A percentile compares a stretch with the other conserved stretches of the same genome.
phyloP scores from a whole-genome alignment of 2,329 filamentous ascomycete genomes.

The Penicillium freii region DNA sequence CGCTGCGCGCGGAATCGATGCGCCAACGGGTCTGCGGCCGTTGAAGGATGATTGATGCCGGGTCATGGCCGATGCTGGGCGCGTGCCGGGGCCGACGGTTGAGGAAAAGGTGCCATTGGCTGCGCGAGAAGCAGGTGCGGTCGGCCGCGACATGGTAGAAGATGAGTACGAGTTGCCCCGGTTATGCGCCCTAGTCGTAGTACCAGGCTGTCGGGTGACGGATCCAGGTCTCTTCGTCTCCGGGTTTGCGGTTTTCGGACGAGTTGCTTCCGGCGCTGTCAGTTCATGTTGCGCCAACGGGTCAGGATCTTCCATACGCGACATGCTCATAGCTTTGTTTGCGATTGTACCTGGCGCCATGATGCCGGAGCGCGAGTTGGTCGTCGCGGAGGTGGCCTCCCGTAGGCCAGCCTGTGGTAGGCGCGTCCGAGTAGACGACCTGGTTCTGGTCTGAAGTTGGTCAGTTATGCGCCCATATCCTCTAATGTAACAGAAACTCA shows the following conservation, averaged over 20 bases:
- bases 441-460: conserved; percentile 27
- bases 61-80: conserved; percentile 46
- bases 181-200: conserved; percentile 46
- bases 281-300: conserved; percentile 5
- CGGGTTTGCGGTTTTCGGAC: conserved; percentile 50
- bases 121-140: conserved; percentile 46
- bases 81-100: conserved; percentile 55
- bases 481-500: not conserved
- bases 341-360: conserved; percentile 43
- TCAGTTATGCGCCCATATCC: not conserved
- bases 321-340: conserved; percentile 51
- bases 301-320: conserved; percentile 25
- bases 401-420: conserved; percentile 41
- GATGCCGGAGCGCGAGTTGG: conserved; percentile 53
- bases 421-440: conserved; percentile 28
- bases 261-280: conserved; percentile 47
- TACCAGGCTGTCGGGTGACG: conserved; percentile 32
- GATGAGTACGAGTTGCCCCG: conserved; percentile 36
- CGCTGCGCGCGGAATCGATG: conserved; percentile 42
- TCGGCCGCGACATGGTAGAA: conserved; percentile 37
- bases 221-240: conserved; percentile 39
- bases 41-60: conserved; percentile 56
- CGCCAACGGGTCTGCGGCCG: conserved; percentile 48
- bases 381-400: conserved; percentile 53
- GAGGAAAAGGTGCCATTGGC: conserved; percentile 54